These are phyloP conservation scores for Nigrospora oryzae DNA, from an alignment of 2,329 filamentous ascomycete genomes.

Conservation along the genomic window DNA sequence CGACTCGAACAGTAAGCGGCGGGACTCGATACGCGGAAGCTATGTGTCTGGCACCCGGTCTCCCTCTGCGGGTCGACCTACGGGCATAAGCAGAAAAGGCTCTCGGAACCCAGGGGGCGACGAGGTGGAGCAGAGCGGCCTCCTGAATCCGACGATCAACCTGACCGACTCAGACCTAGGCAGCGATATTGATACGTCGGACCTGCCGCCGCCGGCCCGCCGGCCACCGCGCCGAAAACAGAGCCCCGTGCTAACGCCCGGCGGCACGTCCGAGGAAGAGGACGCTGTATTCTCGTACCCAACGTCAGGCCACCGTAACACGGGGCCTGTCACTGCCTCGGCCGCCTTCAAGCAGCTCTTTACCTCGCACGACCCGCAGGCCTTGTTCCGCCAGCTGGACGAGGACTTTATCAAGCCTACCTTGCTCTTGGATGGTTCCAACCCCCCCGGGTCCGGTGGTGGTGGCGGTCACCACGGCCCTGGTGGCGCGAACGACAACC, in stretches of 20 bases:
- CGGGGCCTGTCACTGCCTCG: constrained; percentile 55
- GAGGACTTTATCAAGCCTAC: constrained; percentile 95
- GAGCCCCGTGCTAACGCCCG: constrained; percentile 26
- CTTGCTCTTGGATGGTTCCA: constrained; percentile 65
- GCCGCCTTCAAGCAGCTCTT: constrained; percentile 75
- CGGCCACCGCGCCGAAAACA: constrained; percentile 28
- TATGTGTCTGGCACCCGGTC: constrained; percentile 48
- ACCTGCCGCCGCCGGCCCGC: constrained; percentile 54
- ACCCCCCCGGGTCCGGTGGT: background rate
- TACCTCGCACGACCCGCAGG: constrained; percentile 79
- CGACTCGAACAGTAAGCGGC: constrained; percentile 18
- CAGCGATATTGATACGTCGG: constrained; percentile 58
- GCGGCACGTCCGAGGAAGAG: constrained; percentile 14
- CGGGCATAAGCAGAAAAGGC: constrained; percentile 45
- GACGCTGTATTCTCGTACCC: constrained; percentile 24
- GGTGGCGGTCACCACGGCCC: no score
- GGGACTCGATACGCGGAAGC: constrained; percentile 27
- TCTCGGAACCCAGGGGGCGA: constrained; percentile 29
- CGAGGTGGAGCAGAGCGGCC: constrained; percentile 47
- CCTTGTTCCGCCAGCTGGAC: constrained; percentile 84
- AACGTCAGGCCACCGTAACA: constrained; percentile 21
- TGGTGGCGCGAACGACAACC: no score
- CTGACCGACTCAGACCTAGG: constrained; percentile 50
- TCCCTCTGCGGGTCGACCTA: constrained; percentile 34
- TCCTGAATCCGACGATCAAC: constrained; percentile 38